phyloP scores from a whole-genome alignment of 2,329 filamentous ascomycete genomes.

The Stagonosporopsis vannaccii region DNA sequence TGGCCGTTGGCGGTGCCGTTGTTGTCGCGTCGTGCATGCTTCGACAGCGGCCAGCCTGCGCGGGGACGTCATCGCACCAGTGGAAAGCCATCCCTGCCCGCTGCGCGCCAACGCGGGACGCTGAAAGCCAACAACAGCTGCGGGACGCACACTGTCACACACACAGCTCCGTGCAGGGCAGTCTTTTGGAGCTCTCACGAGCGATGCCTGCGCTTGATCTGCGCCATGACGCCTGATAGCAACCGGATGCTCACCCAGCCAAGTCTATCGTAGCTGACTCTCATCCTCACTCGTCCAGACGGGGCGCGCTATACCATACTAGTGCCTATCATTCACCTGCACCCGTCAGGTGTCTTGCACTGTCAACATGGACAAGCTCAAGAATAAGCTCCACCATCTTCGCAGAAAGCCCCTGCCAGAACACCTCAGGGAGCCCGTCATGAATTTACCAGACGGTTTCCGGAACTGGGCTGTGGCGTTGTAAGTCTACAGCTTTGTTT shows the following conservation, averaged over 20 bases:
- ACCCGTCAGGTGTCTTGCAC: slow-evolving; percentile 32
- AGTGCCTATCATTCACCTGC: slow-evolving; percentile 25
- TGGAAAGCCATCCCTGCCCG: slow-evolving; percentile 12
- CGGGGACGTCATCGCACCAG: slow-evolving; percentile 15
- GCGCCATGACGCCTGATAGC: slow-evolving; percentile 22
- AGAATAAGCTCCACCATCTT: slow-evolving; percentile 39
- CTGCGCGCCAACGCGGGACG: slow-evolving; percentile 4
- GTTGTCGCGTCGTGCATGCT: slow-evolving; percentile 19
- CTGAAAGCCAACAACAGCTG: slow-evolving; percentile 11
- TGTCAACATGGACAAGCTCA: slow-evolving; percentile 45
- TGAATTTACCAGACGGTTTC: slow-evolving; percentile 36
- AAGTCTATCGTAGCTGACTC: slow-evolving; percentile 12
- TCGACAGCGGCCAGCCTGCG: slow-evolving; percentile 2
- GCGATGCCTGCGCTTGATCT: slow-evolving; percentile 3
- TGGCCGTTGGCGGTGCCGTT: slow-evolving; percentile 16
- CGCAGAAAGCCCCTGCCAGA: slow-evolving; percentile 34
- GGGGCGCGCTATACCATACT: slow-evolving; percentile 20
- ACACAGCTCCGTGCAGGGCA: background rate
- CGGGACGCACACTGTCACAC: slow-evolving; percentile 1
- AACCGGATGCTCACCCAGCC: slow-evolving; percentile 7
- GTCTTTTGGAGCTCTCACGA: background rate
- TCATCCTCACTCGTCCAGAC: slow-evolving; percentile 20
- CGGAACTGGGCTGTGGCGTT: slow-evolving; percentile 52
- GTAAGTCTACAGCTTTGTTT: slow-evolving; percentile 32
- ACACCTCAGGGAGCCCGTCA: slow-evolving; percentile 34